A percentile compares a stretch with the other conserved stretches of the same genome.
Conservation (phyloP, 73 alveolate species). For the Breviolum minutum region DNA sequence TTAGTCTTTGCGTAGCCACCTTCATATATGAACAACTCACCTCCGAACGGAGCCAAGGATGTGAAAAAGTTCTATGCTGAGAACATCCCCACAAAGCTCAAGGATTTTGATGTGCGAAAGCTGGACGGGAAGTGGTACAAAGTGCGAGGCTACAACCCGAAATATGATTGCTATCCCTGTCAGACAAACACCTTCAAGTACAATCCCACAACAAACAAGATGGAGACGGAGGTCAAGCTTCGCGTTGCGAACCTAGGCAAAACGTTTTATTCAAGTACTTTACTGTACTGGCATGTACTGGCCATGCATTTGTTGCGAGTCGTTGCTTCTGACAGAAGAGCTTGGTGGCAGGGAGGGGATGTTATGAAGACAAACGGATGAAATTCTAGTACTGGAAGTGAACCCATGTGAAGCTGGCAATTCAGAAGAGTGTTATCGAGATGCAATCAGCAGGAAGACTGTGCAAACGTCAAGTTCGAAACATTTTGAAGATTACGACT, state of each 20-base stretch:
- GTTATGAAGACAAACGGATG: no score
- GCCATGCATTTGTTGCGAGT: not conserved
- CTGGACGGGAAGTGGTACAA: conserved; percentile 92
- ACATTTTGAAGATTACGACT: not conserved
- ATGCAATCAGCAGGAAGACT: not conserved
- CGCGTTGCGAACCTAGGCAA: conserved; percentile 49
- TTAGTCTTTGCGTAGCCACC: no score
- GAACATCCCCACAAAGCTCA: conserved; percentile 66
- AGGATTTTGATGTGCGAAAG: conserved; percentile 49
- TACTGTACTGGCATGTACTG: not conserved
- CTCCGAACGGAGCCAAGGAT: not conserved
- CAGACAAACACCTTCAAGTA: conserved; percentile 74
- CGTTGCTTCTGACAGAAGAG: not conserved
- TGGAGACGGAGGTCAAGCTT: conserved; percentile 76
- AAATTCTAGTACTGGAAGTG: no score
- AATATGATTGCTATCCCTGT: conserved; percentile 89
- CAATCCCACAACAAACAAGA: not conserved
- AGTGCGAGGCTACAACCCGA: conserved; percentile 86
- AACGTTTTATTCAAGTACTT: not conserved
- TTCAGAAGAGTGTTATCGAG: no score
- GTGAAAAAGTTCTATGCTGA: conserved; percentile 71
- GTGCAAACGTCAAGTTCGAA: not conserved
- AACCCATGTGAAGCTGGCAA: no score
- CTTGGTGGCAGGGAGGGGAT: not conserved
- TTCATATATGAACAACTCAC: no score